Conservation (phyloP, 345 rosid species). For the Bretschneidera sinensis region DNA sequence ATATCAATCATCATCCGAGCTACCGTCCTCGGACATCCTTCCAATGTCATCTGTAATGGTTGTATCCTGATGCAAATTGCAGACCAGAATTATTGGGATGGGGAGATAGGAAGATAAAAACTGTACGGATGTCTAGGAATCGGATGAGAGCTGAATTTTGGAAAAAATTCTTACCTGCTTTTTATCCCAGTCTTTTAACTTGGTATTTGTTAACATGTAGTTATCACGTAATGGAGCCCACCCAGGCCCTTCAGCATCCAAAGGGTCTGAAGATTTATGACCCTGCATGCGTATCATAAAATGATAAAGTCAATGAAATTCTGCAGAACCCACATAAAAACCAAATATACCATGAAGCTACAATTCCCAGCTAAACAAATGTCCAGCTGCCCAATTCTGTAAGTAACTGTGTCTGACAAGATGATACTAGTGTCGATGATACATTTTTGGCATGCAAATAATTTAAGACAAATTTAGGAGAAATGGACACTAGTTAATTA, state of each 20-base stretch:
- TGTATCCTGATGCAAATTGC: conserved; percentile 39
- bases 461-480: too few relatives aligned
- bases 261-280: conserved; percentile 19
- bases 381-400: too few relatives aligned
- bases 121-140: not conserved
- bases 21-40: conserved; percentile 47
- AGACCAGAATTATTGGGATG: not conserved
- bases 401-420: too few relatives aligned
- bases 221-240: conserved; percentile 97
- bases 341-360: not conserved
- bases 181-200: conserved; percentile 91
- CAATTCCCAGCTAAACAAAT: not conserved
- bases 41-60: conserved; percentile 40
- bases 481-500: too few relatives aligned
- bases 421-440: too few relatives aligned
- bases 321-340: not conserved
- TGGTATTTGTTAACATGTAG: conserved; percentile 81
- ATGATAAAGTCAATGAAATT: not conserved
- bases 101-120: not conserved
- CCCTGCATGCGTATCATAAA: conserved; percentile 28
- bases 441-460: too few relatives aligned
- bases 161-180: conserved; percentile 44
- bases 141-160: not conserved
- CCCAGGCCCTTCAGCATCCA: conserved; percentile 57
- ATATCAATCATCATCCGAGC: conserved; percentile 50